Base-by-base conservation (phyloP, 495 filamentous ascomycete genomes). In the Penicillium goetzii region DNA sequence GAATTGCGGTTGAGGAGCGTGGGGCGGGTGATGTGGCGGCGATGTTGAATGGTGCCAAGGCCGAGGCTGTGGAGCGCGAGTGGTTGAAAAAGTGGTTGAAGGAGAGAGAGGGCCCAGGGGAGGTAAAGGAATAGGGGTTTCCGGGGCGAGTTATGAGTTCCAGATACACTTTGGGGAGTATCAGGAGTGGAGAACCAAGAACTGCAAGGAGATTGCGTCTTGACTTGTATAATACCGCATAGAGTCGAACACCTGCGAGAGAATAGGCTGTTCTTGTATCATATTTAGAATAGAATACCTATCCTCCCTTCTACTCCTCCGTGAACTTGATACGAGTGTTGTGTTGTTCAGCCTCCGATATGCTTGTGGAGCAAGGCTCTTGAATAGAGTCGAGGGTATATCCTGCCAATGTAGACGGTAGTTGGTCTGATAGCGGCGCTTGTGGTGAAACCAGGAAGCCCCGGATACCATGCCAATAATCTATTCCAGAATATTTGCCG, bases 1-100 rank as follows among this genome's bases (percentile, higher is more conserved):
- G 74, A 58, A 74, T 88, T 69, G 80, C 84, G 43, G 83, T 84
- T 60, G 80, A 85, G 51, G 83, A 85, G 61, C 69, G 83, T 52
- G 75, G 71, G 55, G 74, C 73, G 41, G 69, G 69, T 2, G 79
- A 74, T 58, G 66, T 79, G 26, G 61, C 64, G 40, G 65, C 59
- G 68, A 62, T 36, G 51, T 15, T 59, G 9, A 58, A 53, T 5
- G 58, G 62, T 53, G 67, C 67, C 40, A 55, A 59, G 43, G 72
- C 59, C 7, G 75, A 79, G 59, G 56, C 55, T 26, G 66, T 67
- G 28, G 65, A 77, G 66, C 72, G 77, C 55, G 59, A 65, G 51
- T 79, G 78, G 78, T 72, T 81, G 68, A 65, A 71, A 49, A 68
- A 59, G 50, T 81, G 79, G 79, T 67, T 81, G 53, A 40, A 53